phyloP scores from a whole-genome alignment of 2,329 filamentous ascomycete species.

The Aspergillus brasiliensis region DNA sequence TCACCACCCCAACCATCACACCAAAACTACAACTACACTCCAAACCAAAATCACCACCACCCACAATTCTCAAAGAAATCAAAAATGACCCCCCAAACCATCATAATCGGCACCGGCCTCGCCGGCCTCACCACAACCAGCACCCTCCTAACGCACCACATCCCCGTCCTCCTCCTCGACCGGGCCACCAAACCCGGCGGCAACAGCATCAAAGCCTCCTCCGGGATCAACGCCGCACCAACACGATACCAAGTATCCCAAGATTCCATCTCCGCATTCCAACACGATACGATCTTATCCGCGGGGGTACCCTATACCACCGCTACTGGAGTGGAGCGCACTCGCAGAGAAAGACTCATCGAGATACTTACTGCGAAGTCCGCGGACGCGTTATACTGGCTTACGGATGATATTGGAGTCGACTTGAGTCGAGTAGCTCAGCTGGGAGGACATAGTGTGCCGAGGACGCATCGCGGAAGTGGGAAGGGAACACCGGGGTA shows the following conservation, averaged over 20 bases:
- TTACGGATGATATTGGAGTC: conserved; percentile 58
- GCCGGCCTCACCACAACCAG: conserved; percentile 64
- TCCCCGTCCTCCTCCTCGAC: conserved; percentile 61
- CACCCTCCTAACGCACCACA: conserved; percentile 55
- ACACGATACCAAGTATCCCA: conserved; percentile 57
- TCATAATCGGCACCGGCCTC: conserved; percentile 67
- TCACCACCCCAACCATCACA: no score
- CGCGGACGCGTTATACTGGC: conserved; percentile 56
- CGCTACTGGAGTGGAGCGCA: conserved; percentile 33
- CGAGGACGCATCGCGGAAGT: conserved; percentile 61
- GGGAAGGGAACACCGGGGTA: conserved; percentile 60
- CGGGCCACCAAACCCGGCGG: conserved; percentile 62
- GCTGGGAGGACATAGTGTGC: conserved; percentile 60
- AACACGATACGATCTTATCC: conserved; percentile 59
- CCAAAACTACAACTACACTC: no score
- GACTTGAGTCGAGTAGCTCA: conserved; percentile 61
- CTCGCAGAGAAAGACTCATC: conserved; percentile 49
- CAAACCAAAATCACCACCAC: no score
- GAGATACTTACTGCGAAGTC: conserved; percentile 53
- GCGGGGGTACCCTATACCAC: conserved; percentile 48
- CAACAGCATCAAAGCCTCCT: conserved; percentile 68
- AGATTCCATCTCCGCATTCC: conserved; percentile 49
- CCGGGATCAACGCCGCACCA: conserved; percentile 65
- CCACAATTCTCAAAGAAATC: no score
- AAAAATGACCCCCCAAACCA: conserved; percentile 23